These are phyloP conservation scores for Parsonsia alboflavescens DNA, from an alignment of 257 asterid species.

Conservation along the genomic window DNA sequence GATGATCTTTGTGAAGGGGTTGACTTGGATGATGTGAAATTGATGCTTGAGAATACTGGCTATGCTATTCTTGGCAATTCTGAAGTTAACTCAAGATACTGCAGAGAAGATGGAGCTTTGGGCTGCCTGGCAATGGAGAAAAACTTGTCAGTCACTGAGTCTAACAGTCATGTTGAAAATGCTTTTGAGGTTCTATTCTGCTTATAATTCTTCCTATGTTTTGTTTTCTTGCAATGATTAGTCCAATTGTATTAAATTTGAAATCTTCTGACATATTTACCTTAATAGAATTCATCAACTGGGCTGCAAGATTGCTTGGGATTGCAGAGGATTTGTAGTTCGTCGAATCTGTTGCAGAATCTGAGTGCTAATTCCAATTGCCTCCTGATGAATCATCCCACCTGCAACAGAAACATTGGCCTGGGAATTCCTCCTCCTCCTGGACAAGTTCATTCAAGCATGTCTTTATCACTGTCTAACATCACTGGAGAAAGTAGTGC, in stretches of 20 bases:
- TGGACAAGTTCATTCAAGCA: constrained; percentile 44
- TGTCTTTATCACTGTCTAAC: constrained; percentile 46
- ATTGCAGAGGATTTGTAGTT: constrained; percentile 30
- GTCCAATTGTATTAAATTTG: neutral
- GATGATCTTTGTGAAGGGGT: constrained; percentile 37
- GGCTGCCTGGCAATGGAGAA: constrained; percentile 34
- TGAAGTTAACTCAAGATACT: constrained; percentile 34
- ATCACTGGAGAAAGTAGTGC: constrained; percentile 53
- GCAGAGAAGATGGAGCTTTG: constrained; percentile 38
- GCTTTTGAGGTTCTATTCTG: constrained; percentile 43
- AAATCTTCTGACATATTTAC: neutral
- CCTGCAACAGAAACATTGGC: constrained; percentile 29
- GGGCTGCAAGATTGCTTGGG: constrained; percentile 48
- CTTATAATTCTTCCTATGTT: no score
- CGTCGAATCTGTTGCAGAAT: constrained; percentile 37
- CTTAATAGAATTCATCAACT: constrained; percentile 23
- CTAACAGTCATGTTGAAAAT: constrained; percentile 45
- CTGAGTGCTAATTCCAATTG: constrained; percentile 29
- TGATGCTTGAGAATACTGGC: constrained; percentile 36
- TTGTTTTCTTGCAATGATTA: neutral
- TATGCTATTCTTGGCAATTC: constrained; percentile 35
- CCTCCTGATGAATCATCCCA: constrained; percentile 44
- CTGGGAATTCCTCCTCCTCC: constrained; percentile 38
- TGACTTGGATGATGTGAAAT: constrained; percentile 40
- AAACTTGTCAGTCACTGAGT: constrained; percentile 42